Evolutionary conservation across 2,329 filamentous ascomycete species (phyloP), one percentile per base, ranked within the genome.

Genomic region (Phoma herbarum): DNA sequence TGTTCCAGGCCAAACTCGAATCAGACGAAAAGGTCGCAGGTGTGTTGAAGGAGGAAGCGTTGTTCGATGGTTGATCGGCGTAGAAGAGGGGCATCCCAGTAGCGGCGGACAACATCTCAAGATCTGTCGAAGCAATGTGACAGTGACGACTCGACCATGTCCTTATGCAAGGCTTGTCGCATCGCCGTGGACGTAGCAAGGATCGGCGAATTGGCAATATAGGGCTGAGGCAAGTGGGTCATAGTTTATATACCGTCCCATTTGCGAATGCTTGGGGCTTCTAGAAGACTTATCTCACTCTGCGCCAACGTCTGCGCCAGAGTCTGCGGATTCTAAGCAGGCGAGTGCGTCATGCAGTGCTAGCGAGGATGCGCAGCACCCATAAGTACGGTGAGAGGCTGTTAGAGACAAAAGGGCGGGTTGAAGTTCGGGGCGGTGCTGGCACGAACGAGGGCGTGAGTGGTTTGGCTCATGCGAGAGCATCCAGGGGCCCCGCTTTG

Each of bases 11-110:
- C 25, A 55, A 63, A 42, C 58, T 60, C 55, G 67, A 64, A 53
- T 67, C 67, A 26, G 66, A 67, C 20, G 58, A 51, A 23, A 64
- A 52, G 20, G 64, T 60, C n/a, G 69, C 68, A 43, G 72, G 69
- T 35, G 69, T 67, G 47, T 67, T 61, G 61, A 60, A 66, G 33
- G 57, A 58, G 14, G 64, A 61, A 41, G 56, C 56, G 29, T 62
- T 50, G 52, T 56, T 63, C 51, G 66, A 44, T 60, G 64, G 65
- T 35, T 46, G 60, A 58, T 63, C 56, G 60, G 64, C 47, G 41
- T 50, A 46, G 57, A 67, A 69, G 61, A 70, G 64, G 52, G 69
- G 70, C 59, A 67, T 56, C 35, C 61, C 67, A 29, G 67, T 62
- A 48, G 67, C 67, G 25, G 71, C 68, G 64, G 18, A 9, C 35